A percentile compares a stretch with the other conserved stretches of the same genome.
Conservation (phyloP, 2,329 filamentous ascomycete species). For the Metarhizium sp. region DNA sequence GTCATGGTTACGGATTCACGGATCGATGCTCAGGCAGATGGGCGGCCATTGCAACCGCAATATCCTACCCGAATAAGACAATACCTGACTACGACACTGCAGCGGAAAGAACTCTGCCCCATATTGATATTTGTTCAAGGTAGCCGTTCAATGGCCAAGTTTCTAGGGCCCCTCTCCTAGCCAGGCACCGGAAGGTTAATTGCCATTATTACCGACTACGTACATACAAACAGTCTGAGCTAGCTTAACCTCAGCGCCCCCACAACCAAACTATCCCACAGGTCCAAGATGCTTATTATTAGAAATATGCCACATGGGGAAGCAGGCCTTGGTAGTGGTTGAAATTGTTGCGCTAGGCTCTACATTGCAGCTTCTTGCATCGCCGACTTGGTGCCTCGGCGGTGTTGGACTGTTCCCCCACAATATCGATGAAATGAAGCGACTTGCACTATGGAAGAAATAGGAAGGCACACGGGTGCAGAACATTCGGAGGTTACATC, state of each 20-base stretch:
- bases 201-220: too few species aligned
- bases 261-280: too few species aligned
- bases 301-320: neutral
- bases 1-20: neutral
- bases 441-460: neutral
- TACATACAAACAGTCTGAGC: too few species aligned
- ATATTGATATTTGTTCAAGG: too few species aligned
- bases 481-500: neutral
- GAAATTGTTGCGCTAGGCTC: neutral
- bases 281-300: neutral
- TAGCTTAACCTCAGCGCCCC: neutral
- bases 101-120: too few species aligned
- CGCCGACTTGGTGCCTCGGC: neutral
- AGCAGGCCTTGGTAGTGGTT: neutral
- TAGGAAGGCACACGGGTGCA: neutral
- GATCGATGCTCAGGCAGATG: neutral
- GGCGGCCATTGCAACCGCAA: neutral
- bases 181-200: too few species aligned
- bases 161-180: too few species aligned
- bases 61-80: neutral
- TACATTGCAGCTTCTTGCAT: neutral
- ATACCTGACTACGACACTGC: neutral
- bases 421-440: too few species aligned
- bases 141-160: too few species aligned
- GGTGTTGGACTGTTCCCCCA: too few species aligned